Evolutionary conservation across 768 basidiomycete species (phyloP), one percentile per base, ranked within the genome.

Genomic region (Mycena belliarum): DNA sequence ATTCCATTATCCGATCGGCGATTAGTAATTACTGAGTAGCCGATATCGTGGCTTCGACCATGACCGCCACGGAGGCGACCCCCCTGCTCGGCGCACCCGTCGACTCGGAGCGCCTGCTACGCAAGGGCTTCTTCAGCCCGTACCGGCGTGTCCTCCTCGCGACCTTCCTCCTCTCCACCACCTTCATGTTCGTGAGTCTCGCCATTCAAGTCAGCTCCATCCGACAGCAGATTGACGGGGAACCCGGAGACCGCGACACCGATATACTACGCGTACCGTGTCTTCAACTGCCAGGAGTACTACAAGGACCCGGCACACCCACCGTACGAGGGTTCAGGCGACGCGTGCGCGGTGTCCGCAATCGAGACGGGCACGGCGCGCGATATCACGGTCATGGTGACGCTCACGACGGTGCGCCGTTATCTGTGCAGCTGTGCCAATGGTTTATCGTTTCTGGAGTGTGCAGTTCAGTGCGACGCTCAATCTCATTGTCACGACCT

Each of bases 251-350:
- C 61, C 12, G 35, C 57, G 1, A 63, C 61, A 1, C 57, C 61
- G 12, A 11, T 63, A 2, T 20, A 52, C 3, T 63, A 63, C 32
- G 53, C 50, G n/a, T 63, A 51, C 28, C 57, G 61, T 1, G 33
- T 63, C 23, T 63, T 63, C 45, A 56, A 52, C 41, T 63, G 61
- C 42, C 49, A 63, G 24, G 57, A 59, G 26, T 63, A 63, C 35
- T 63, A 63, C 49, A 32, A 28, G 51, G 35, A 35, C 24, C 61
- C 61, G 2, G 18, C 40, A 3, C 61, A 59, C 20, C 45, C 61
- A 20, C 61, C 61, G 40, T 58, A 59, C 23, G 38, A 44, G n/a
- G 61, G 57, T 1, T 29, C 21, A 5, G 57, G 57, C 18, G 61
- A 63, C 28, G 61, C 61, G n/a, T 63, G 61, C 29, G 57, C 61